Evolutionary conservation across 176 grass and related monocot genomes (phyloP), one percentile per base, ranked within the genome.

Genomic region (Eragrostis nindensis): DNA sequence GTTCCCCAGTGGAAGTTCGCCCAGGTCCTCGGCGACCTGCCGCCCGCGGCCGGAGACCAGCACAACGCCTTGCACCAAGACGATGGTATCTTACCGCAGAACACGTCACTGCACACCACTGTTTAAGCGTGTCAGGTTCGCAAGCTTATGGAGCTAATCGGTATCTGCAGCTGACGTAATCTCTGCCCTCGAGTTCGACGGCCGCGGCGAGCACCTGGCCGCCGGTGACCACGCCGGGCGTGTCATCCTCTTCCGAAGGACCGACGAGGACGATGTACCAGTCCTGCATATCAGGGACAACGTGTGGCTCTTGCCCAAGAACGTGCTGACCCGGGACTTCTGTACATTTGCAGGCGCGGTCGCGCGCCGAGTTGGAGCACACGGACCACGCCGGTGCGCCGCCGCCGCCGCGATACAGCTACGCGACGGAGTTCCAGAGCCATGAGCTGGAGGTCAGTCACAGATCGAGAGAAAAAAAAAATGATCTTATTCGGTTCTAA

Each of bases 361-460:
- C 55, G 43, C 74, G 75, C 0, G 49, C 70, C 0, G 85, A 88
- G 73, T 53, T 88, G 46, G 89, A 91, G 73, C 73, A 29, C 44
- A 16, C 44, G 8, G 89, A 87, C 62, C 19, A 66, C 59, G 17
- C 73, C 76, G 82, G 60, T 5, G 48, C 56, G 3, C 41, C 55
- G 18, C 66, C 55, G 18, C 66, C 64, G 72, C 85, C 82, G 86
- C 72, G 36, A 75, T 91, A 88, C 83, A 29, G 30, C 57, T 91
- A 70, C 78, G 68, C 68, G 73, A 74, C 73, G 22, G 85, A 91
- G 85, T 88, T 88, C 78, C 89, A 85, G 80, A 88, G 89, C 86
- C 89, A 91, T 50, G 89, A 88, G 36, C 67, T 57, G 53, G 41
- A 86, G 85, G 89, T 85, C 81, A 75, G 21, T 26, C 63, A 71